These are phyloP conservation scores for Ottelia alismoides DNA, from an alignment of 106 monocot species.

Conservation along the genomic window DNA sequence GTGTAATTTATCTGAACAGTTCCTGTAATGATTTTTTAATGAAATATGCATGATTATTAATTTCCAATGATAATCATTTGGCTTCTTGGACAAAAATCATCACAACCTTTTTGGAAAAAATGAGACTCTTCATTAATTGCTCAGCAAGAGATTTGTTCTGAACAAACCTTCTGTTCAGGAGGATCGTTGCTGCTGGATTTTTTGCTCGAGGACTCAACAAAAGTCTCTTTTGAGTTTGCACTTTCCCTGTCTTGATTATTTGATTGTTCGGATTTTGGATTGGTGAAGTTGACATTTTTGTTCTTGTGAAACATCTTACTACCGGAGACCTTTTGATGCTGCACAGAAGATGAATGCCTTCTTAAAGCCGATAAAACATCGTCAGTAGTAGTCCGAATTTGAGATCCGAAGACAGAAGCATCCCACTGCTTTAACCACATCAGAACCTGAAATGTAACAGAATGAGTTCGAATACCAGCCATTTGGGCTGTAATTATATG, in stretches of 20 bases:
- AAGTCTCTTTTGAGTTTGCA: slow-evolving; percentile 15
- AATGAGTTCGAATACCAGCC: no score
- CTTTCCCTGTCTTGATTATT: slow-evolving; percentile 19
- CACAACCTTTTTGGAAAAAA: no score
- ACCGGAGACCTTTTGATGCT: slow-evolving; percentile 32
- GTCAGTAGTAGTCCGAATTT: slow-evolving; percentile 68
- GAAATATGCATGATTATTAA: no score
- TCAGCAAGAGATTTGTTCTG: neutral
- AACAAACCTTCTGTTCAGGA: slow-evolving; percentile 60
- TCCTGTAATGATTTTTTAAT: no score
- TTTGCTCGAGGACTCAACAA: slow-evolving; percentile 31
- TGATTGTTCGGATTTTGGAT: slow-evolving; percentile 14
- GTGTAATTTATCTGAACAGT: no score
- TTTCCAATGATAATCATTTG: no score
- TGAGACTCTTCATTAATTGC: no score
- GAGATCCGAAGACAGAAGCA: slow-evolving; percentile 86
- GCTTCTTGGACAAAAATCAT: no score
- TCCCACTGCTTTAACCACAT: slow-evolving; percentile 99
- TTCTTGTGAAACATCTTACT: slow-evolving; percentile 22
- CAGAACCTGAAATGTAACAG: slow-evolving; percentile 47
- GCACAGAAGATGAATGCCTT: slow-evolving; percentile 42
- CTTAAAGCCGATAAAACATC: slow-evolving; percentile 80
- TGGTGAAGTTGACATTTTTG: slow-evolving; percentile 15
- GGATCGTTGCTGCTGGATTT: slow-evolving; percentile 15
- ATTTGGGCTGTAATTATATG: no score